Evolutionary conservation across 306 rosid species (phyloP).

Genomic region (Abrus pulchellus): DNA sequence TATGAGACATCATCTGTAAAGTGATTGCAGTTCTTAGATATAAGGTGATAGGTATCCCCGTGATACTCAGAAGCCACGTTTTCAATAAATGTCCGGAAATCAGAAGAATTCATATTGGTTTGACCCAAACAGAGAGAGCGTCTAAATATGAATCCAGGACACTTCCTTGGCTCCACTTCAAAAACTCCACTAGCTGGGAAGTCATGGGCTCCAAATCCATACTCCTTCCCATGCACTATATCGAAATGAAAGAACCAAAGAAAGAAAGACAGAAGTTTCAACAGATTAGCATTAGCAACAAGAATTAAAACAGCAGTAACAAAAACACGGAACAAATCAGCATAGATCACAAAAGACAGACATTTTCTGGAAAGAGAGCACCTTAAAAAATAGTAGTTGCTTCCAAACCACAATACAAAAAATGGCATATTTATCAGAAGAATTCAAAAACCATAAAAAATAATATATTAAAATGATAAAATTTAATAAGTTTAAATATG

Average conservation of each 20-base stretch:
- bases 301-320: constrained; percentile 14
- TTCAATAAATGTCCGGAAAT: constrained; percentile 79
- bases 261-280: constrained; percentile 2
- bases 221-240: constrained; percentile 93
- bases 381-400: not conserved
- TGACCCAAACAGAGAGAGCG: constrained; percentile 77
- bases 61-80: constrained; percentile 81
- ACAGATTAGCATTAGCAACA: constrained; percentile 31
- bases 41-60: constrained; percentile 97
- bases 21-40: constrained; percentile 96
- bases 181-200: constrained; percentile 95
- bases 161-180: constrained; percentile 89
- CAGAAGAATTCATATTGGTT: constrained; percentile 61
- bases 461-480: constrained; percentile 14
- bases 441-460: not conserved
- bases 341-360: constrained; percentile 27
- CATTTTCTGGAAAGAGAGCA: constrained; percentile 16
- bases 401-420: constrained; percentile 12
- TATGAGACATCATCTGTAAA: constrained; percentile 79
- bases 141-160: constrained; percentile 91
- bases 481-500: constrained; percentile 13
- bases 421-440: constrained; percentile 17
- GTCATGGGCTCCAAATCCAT: constrained; percentile 96
- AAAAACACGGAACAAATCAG: constrained; percentile 6
- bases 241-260: constrained; percentile 19